These are phyloP conservation scores for Cochlearia excelsa DNA, from an alignment of 345 rosid genomes.

Conservation along the genomic window DNA sequence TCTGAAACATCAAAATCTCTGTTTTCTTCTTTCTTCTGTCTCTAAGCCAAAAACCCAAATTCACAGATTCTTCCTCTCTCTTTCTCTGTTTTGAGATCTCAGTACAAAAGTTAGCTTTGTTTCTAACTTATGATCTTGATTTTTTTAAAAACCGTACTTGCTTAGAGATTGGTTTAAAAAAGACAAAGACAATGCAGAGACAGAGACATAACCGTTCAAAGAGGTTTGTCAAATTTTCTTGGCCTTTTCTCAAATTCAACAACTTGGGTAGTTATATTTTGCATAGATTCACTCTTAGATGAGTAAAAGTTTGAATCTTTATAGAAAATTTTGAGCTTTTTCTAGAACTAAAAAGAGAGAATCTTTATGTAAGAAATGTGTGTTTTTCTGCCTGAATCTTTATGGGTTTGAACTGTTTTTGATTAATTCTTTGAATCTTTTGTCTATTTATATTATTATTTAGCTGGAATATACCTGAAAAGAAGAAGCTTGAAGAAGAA, in stretches of 20 bases:
- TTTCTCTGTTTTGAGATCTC: conserved; percentile 19
- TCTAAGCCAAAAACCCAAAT: conserved; percentile 24
- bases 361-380: background rate
- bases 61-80: conserved; percentile 6
- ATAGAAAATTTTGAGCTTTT: background rate
- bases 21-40: conserved; percentile 22
- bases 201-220: conserved; percentile 75
- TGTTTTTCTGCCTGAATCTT: conserved; percentile 20
- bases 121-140: conserved; percentile 3
- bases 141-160: background rate
- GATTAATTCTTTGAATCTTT: conserved; percentile 31
- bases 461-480: conserved; percentile 67
- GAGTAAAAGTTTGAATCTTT: conserved; percentile 30
- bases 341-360: conserved; percentile 10
- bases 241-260: conserved; percentile 12
- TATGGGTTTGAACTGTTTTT: conserved; percentile 19
- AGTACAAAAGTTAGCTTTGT: conserved; percentile 21
- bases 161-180: conserved; percentile 53
- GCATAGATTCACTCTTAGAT: conserved; percentile 11
- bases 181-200: conserved; percentile 41
- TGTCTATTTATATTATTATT: conserved; percentile 20
- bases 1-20: conserved; percentile 8
- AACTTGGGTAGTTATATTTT: conserved; percentile 7
- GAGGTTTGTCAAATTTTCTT: conserved; percentile 51
- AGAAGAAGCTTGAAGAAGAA: conserved; percentile 45